Evolutionary conservation across 129 eudicot species (phyloP).

Genomic region (Flaveria ramosissima): DNA sequence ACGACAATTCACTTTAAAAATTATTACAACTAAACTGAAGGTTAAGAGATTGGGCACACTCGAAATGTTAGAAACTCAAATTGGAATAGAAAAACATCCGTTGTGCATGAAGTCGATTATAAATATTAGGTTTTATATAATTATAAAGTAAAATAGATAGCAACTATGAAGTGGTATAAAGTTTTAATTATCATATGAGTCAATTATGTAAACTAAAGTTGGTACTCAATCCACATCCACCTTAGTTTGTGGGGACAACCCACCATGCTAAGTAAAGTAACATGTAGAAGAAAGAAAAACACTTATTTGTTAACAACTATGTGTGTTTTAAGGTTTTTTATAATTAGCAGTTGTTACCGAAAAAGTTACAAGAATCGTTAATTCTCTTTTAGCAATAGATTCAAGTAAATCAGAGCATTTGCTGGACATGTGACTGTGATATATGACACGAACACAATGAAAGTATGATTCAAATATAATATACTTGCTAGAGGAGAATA

Average conservation of each 20-base stretch:
- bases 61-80: not conserved
- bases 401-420: no score
- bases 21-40: no score
- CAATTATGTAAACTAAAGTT: constrained; percentile 18
- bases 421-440: no score
- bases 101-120: not conserved
- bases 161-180: not conserved
- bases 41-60: not conserved
- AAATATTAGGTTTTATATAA: not conserved
- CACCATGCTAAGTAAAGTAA: constrained; percentile 41
- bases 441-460: no score
- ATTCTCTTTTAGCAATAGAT: no score
- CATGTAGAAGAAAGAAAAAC: not conserved
- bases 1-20: no score
- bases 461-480: no score
- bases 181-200: constrained; percentile 15
- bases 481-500: no score
- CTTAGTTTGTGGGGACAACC: constrained; percentile 39
- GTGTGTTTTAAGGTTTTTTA: not conserved
- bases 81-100: not conserved
- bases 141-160: not conserved
- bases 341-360: no score
- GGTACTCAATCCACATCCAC: constrained; percentile 22
- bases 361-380: no score
- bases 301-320: not conserved